phyloP scores from a whole-genome alignment of 2,329 filamentous ascomycete genomes.

The Fusarium sp. region DNA sequence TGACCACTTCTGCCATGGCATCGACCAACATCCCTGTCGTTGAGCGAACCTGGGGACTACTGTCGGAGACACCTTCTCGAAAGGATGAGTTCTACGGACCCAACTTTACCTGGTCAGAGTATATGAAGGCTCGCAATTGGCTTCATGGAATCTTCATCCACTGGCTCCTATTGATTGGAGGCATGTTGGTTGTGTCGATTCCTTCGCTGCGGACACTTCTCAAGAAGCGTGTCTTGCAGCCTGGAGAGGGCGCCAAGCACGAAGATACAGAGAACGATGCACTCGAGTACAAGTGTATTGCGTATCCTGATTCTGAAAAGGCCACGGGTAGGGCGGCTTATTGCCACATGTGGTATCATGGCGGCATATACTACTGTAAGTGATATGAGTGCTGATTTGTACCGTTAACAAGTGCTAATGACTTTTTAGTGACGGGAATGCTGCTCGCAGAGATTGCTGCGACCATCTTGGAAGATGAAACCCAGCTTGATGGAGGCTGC shows the following conservation, averaged over 20 bases:
- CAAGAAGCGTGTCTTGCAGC: constrained; percentile 60
- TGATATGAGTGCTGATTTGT: constrained; percentile 12
- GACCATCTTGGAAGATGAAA: constrained; percentile 72
- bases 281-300: constrained; percentile 74
- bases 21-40: constrained; percentile 66
- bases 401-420: constrained; percentile 2
- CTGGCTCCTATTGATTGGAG: constrained; percentile 58
- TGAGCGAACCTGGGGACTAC: constrained; percentile 72
- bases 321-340: constrained; percentile 62
- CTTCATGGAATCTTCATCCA: constrained; percentile 64
- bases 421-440: constrained; percentile 71
- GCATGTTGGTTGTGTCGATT: constrained; percentile 57
- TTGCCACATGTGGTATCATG: constrained; percentile 66
- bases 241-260: constrained; percentile 65
- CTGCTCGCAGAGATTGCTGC: constrained; percentile 73
- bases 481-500: constrained; percentile 72
- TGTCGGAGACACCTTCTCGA: constrained; percentile 58
- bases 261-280: constrained; percentile 69
- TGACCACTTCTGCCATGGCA: constrained; percentile 65
- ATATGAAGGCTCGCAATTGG: constrained; percentile 62
- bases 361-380: constrained; percentile 75
- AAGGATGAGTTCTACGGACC: constrained; percentile 66
- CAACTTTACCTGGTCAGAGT: constrained; percentile 71
- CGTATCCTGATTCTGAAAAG: constrained; percentile 67
- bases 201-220: constrained; percentile 60